A percentile compares a stretch with the other conserved stretches of the same genome.
phyloP scores from a whole-genome alignment of 164 flowering plant genomes.

The Houttuynia cordata region DNA sequence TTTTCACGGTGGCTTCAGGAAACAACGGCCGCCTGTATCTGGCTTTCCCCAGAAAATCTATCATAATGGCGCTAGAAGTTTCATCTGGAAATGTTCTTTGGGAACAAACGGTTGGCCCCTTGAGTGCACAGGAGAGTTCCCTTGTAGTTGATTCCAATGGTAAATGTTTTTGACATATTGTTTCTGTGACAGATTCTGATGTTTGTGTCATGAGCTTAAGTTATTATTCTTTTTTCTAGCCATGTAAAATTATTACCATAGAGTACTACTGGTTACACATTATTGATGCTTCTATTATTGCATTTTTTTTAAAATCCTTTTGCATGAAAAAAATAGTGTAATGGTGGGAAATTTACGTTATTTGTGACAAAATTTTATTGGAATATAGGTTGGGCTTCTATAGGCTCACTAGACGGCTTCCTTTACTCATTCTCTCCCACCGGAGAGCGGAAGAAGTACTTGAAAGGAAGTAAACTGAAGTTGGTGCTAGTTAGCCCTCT shows the following conservation, averaged over 20 bases:
- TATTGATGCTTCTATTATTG: constrained; percentile 2
- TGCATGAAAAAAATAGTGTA: no score
- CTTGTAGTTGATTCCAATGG: constrained; percentile 77
- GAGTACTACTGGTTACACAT: neutral
- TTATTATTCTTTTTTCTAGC: neutral
- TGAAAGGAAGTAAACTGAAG: constrained; percentile 23
- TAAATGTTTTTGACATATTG: constrained; percentile 12
- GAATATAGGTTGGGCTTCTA: constrained; percentile 69
- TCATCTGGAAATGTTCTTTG: constrained; percentile 55
- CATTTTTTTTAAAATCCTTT: no score
- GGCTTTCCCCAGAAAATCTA: constrained; percentile 34
- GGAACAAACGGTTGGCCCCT: constrained; percentile 62
- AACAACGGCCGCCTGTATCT: constrained; percentile 71
- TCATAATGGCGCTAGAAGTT: constrained; percentile 61
- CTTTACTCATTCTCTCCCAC: constrained; percentile 63
- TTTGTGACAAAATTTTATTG: constrained; percentile 6
- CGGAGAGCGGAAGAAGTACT: constrained; percentile 48
- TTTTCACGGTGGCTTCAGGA: constrained; percentile 50
- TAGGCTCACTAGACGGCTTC: constrained; percentile 84
- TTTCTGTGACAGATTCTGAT: neutral
- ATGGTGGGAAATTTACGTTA: constrained; percentile 33
- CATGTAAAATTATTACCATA: neutral
- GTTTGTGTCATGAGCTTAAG: neutral
- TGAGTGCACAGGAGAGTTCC: constrained; percentile 33
- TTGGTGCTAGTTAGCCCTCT: constrained; percentile 67